Evolutionary conservation across 805 yeast genomes (phyloP).

Genomic region (Hermanozyma aechmeae): DNA sequence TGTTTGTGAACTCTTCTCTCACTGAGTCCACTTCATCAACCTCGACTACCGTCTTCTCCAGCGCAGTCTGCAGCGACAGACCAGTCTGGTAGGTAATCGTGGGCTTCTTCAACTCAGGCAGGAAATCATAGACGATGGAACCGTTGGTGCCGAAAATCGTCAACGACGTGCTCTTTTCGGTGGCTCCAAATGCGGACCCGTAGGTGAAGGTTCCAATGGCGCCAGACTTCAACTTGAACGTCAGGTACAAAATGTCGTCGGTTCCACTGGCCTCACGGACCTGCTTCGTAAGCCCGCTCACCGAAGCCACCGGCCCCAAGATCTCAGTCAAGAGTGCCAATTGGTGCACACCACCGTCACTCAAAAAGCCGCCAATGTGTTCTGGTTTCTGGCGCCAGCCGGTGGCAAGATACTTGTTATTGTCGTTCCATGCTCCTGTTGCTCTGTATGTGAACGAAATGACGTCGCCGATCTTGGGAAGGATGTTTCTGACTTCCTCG

Average conservation of each 20-base stretch:
- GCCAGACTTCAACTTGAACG: conserved; percentile 50
- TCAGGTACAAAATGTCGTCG: conserved; percentile 72
- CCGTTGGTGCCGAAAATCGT: conserved; percentile 76
- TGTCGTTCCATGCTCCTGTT: conserved; percentile 60
- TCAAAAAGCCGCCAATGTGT: conserved; percentile 86
- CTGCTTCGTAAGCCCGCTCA: conserved; percentile 73
- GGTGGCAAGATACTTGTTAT: conserved; percentile 57
- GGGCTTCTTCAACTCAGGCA: conserved; percentile 35
- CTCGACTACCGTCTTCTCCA: conserved; percentile 34
- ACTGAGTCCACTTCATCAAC: conserved; percentile 36
- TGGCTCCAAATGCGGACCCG: conserved; percentile 81
- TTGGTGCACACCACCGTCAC: conserved; percentile 97
- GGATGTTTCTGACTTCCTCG: conserved; percentile 1
- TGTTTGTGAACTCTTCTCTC: conserved; percentile 38
- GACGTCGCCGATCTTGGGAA: conserved; percentile 10
- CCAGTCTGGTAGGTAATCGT: conserved; percentile 29
- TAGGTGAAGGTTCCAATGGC: conserved; percentile 79
- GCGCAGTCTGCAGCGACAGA: conserved; percentile 34
- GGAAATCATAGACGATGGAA: conserved; percentile 56
- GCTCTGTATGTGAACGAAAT: conserved; percentile 64
- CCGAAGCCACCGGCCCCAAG: conserved; percentile 61
- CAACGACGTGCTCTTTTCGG: conserved; percentile 58
- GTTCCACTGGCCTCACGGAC: conserved; percentile 70
- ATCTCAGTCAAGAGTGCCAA: conserved; percentile 77
- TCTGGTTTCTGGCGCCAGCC: conserved; percentile 86